Base-by-base conservation (phyloP, 148 eudicot genomes). In the Gaultheria prostrata region DNA sequence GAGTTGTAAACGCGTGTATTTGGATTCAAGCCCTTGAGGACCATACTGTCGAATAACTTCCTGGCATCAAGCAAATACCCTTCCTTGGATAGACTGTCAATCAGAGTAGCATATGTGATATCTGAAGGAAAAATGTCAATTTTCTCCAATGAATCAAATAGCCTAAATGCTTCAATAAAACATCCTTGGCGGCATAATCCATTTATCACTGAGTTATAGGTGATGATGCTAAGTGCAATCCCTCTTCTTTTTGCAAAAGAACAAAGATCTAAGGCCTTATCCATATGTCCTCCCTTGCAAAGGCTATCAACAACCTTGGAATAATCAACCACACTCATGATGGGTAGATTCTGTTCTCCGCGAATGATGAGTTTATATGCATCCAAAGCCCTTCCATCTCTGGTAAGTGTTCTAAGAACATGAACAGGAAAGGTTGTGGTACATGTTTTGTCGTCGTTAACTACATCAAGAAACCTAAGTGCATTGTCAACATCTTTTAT, bases 161-260 rank as follows among this genome's bases (percentile, higher is more conserved):
- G 77, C 89, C 99, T 90, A 87, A 97, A 92, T 53, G 99, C 98
- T 89, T 97, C 94, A 80, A 97, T 87, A 77, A 97, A 89, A 83
- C 97, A 97, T 56, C 95, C 92, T 75, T 97, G 95, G 76, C 86
- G 87, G 89, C 98, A 94, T 79, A 97, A 86, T 50, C 95, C 98
- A 82, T 93, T 90, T 77, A 97, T 90, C 67, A 97, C 85, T 59
- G 93, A 85, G 88, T 97, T 93, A 85, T 94, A 97, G 3, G 92
- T 86, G 50, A 94, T 88, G 72, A 97, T 91, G 85, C 85, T 89
- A 78, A 93, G 92, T n/a, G 70, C 26, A 78, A 91, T 85, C 71
- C 93, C 98, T 71, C 81, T 91, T 70, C 89, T 90, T 82, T 89
- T 87, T 9, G 91, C 94, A 69, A 91, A 88, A 82, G 56, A 35